Percentiles rank a stretch among this genome's conserved stretches.
These are phyloP conservation scores for Kodamaea alishanica DNA, from an alignment of 1,139 yeast genomes.

Conservation along the genomic window DNA sequence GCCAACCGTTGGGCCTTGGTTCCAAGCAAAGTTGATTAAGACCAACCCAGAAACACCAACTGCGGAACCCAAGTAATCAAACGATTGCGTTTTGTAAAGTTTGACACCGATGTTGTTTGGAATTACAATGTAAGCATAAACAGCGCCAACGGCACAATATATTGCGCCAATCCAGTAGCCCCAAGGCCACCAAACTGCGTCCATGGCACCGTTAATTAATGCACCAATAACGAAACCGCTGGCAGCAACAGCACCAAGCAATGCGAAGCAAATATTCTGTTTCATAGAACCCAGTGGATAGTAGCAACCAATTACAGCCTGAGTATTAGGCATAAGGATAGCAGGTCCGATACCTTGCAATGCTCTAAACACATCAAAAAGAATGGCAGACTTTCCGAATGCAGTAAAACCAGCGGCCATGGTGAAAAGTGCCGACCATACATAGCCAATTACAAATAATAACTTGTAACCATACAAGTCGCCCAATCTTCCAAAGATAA, in stretches of 20 bases:
- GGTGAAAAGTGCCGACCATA: conserved; percentile 48
- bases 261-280: conserved; percentile 41
- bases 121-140: conserved; percentile 34
- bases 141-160: conserved; percentile 26
- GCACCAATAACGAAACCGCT: conserved; percentile 53
- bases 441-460: conserved; percentile 45
- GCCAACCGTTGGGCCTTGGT: conserved; percentile 60
- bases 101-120: conserved; percentile 35
- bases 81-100: conserved; percentile 18
- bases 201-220: conserved; percentile 42
- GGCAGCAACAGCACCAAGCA: conserved; percentile 61
- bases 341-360: conserved; percentile 63
- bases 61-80: conserved; percentile 48
- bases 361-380: conserved; percentile 52
- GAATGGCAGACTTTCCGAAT: conserved; percentile 37
- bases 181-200: conserved; percentile 56
- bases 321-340: conserved; percentile 51
- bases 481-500: conserved; percentile 60
- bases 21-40: conserved; percentile 54
- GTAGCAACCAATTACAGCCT: conserved; percentile 52
- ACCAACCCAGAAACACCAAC: conserved; percentile 49
- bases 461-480: conserved; percentile 58
- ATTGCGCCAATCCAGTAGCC: conserved; percentile 47
- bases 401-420: conserved; percentile 45
- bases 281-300: conserved; percentile 42